Percentiles rank a stretch among this genome's conserved stretches.
phyloP scores from a whole-genome alignment of 768 basidiomycete species.

The Psilocybe azurescens region DNA sequence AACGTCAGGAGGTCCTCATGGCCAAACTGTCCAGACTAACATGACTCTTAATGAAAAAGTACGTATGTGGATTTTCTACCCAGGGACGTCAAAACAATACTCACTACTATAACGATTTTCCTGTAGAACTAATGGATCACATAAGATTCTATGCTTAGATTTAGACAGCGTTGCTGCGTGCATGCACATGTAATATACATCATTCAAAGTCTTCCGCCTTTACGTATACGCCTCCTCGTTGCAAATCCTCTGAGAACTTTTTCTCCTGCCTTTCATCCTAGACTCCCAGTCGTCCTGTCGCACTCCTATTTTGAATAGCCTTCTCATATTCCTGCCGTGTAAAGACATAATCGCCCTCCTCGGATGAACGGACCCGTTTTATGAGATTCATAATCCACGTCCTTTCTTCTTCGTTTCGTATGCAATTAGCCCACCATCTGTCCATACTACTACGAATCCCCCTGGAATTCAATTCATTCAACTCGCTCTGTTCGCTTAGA shows the following conservation, averaged over 20 bases:
- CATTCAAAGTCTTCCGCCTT: conserved; percentile 12
- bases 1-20: conserved; percentile 51
- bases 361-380: conserved; percentile 48
- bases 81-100: background rate
- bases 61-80: conserved; percentile 1
- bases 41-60: conserved; percentile 15
- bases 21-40: conserved; percentile 51
- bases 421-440: conserved; percentile 78
- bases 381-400: conserved; percentile 58
- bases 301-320: conserved; percentile 46
- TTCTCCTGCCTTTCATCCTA: conserved; percentile 14
- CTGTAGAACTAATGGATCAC: background rate
- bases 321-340: conserved; percentile 62
- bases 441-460: conserved; percentile 70
- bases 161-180: conserved; percentile 12
- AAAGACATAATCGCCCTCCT: conserved; percentile 48
- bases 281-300: conserved; percentile 39
- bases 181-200: conserved; percentile 20
- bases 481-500: conserved; percentile 71
- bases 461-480: conserved; percentile 51
- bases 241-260: conserved; percentile 13
- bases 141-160: conserved; percentile 18
- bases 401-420: conserved; percentile 65
- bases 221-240: conserved; percentile 16
- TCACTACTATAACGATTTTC: background rate